Evolutionary conservation across 176 grass and related monocot species (phyloP), one percentile per base, ranked within the genome.

Genomic region (Avena atlantica): DNA sequence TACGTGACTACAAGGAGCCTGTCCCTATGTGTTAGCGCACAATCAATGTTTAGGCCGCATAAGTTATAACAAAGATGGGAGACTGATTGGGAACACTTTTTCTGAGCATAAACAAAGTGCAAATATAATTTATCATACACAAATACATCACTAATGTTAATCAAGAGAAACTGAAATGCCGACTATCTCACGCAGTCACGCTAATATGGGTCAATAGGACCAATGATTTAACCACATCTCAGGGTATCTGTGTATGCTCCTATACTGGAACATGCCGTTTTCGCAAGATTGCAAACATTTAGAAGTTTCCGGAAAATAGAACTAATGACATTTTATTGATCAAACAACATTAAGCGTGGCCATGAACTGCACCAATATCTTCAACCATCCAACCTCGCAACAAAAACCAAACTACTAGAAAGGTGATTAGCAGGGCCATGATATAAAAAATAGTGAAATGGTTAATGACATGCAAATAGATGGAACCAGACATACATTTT

Each of bases 141-240:
- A 42, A 77, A 37, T 23, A 56, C 13, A 72, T 71, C 64, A 84
- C 70, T 29, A 20, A 53, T 84, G 53, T n/a, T 74, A 13, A 65
- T 62, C 40, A 79, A 45, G 59, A 51, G 51, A 89, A 36, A 60
- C 17, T 45, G 56, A 80, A 24, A 62, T 27, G n/a, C 19, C 21
- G 53, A 57, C 6, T 12, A 15, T 37, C 12, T 74, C 9, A 73
- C 70, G 61, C 49, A 34, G 71, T 81, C 13, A 74, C 42, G 56
- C 55, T 84, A 74, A 52, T 36, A 89, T 23, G n/a, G 58, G 37
- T 48, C 58, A 62, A 85, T 17, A 85, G 12, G 19, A 34, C 12
- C 17, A 81, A 81, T 52, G 62, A 81, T n/a, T 68, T 11, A 52
- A 16, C 60, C 47, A 81, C 62, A 51, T 20, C 15, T 64, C 25